These are phyloP conservation scores for Desmodesmus armatus DNA, from an alignment of 139 green algal species.

Conservation along the genomic window DNA sequence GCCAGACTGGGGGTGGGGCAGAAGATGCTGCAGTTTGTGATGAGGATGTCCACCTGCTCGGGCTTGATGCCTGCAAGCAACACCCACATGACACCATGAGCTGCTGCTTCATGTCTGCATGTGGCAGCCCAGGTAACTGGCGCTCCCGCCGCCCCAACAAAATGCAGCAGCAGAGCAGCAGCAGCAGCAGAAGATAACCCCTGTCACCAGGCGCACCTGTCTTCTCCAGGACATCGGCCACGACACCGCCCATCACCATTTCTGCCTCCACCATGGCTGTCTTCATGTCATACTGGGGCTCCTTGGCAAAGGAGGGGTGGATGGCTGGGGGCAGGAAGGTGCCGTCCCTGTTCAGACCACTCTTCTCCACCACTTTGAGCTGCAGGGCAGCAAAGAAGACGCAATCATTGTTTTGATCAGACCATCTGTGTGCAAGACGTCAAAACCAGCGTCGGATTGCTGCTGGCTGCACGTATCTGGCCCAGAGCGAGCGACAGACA, in stretches of 20 bases:
- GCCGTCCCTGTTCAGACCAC: slow-evolving; percentile 51
- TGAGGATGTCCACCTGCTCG: slow-evolving; percentile 61
- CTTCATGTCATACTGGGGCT: slow-evolving; percentile 66
- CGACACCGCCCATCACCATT: slow-evolving; percentile 73
- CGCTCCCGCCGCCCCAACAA: not conserved
- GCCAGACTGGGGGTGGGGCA: slow-evolving; percentile 76
- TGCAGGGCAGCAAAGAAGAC: too few relatives aligned
- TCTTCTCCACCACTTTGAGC: slow-evolving; percentile 51
- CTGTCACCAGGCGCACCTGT: slow-evolving; percentile 43
- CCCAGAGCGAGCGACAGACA: too few relatives aligned
- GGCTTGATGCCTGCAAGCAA: slow-evolving; percentile 33
- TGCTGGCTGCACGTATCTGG: too few relatives aligned
- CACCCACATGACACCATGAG: not conserved
- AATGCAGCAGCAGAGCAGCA: too few relatives aligned
- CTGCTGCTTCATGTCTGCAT: not conserved
- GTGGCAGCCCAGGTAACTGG: not conserved
- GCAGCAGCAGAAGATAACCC: not conserved
- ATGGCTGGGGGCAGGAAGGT: slow-evolving; percentile 68
- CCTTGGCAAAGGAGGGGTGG: slow-evolving; percentile 60
- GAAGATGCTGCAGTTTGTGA: slow-evolving; percentile 83
- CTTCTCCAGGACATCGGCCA: slow-evolving; percentile 58
- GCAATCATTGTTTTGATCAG: too few relatives aligned
- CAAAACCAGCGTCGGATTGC: too few relatives aligned
- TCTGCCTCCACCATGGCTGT: slow-evolving; percentile 75
- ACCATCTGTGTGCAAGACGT: too few relatives aligned